These are phyloP conservation scores for Celoporthe dispersa DNA, from an alignment of 2,329 filamentous ascomycete genomes.

Conservation along the genomic window DNA sequence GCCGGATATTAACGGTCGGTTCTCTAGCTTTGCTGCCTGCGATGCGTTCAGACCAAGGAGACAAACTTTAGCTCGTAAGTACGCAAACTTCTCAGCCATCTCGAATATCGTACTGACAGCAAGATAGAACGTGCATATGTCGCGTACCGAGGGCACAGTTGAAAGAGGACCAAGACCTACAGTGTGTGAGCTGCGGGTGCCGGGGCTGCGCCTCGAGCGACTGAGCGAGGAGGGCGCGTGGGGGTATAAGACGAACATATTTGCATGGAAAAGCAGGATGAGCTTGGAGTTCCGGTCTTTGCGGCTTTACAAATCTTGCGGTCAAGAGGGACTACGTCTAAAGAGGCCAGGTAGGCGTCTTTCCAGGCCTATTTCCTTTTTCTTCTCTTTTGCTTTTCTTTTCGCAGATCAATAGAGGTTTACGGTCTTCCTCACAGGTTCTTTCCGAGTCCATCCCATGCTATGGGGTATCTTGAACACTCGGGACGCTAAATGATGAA, in stretches of 20 bases:
- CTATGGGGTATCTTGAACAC: conserved; percentile 23
- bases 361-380: conserved; percentile 3
- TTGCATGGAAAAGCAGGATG: not conserved
- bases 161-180: conserved; percentile 86
- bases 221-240: conserved; percentile 44
- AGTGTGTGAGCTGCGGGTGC: conserved; percentile 96
- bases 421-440: conserved; percentile 23
- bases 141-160: conserved; percentile 87
- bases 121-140: conserved; percentile 78
- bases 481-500: conserved; percentile 7
- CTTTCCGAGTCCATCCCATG: conserved; percentile 8
- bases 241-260: conserved; percentile 9
- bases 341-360: conserved; percentile 12
- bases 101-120: not conserved
- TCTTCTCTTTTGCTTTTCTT: not conserved
- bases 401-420: conserved; percentile 25
- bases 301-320: conserved; percentile 9
- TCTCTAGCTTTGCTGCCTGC: conserved; percentile 81
- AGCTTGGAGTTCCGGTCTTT: conserved; percentile 27
- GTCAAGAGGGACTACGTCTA: conserved; percentile 21
- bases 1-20: conserved; percentile 34
- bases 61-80: conserved; percentile 86
- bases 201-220: conserved; percentile 87
- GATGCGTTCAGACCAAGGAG: conserved; percentile 99
- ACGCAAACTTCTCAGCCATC: not conserved